Percentiles rank a stretch among this genome's conserved stretches.
phyloP scores from a whole-genome alignment of 768 basidiomycete species.

The Pulveroboletus ravenelii region DNA sequence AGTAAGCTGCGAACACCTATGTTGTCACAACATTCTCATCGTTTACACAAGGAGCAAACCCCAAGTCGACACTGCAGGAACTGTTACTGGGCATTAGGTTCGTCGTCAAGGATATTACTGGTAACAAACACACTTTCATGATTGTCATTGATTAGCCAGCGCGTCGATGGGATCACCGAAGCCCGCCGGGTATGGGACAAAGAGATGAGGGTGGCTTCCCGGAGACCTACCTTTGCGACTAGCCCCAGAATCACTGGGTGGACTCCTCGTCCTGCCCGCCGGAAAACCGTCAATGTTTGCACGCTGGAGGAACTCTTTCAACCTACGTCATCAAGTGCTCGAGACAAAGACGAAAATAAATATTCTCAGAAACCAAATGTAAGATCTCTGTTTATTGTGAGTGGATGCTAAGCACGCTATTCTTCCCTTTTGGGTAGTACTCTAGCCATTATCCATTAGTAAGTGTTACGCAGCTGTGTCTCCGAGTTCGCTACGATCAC shows the following conservation, averaged over 20 bases:
- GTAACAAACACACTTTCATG: background rate
- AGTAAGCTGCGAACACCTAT: constrained; percentile 11
- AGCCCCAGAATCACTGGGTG: background rate
- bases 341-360: background rate
- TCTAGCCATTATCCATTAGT: constrained; percentile 24
- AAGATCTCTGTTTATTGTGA: background rate
- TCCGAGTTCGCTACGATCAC: background rate
- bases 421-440: constrained; percentile 10
- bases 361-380: constrained; percentile 21
- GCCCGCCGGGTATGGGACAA: constrained; percentile 12
- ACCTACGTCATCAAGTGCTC: background rate
- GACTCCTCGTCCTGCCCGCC: constrained; percentile 8
- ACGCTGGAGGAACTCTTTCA: constrained; percentile 3
- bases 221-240: constrained; percentile 11
- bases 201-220: constrained; percentile 3
- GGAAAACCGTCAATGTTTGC: constrained; percentile 7
- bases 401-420: background rate
- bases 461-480: background rate
- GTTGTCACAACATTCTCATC: background rate
- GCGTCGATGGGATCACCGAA: constrained; percentile 15
- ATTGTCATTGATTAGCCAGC: constrained; percentile 4
- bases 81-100: constrained; percentile 24
- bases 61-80: constrained; percentile 20
- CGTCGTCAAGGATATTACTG: background rate
- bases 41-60: constrained; percentile 14